Conservation (phyloP, 2,329 filamentous ascomycete species). For the Gyromitra esculenta region DNA sequence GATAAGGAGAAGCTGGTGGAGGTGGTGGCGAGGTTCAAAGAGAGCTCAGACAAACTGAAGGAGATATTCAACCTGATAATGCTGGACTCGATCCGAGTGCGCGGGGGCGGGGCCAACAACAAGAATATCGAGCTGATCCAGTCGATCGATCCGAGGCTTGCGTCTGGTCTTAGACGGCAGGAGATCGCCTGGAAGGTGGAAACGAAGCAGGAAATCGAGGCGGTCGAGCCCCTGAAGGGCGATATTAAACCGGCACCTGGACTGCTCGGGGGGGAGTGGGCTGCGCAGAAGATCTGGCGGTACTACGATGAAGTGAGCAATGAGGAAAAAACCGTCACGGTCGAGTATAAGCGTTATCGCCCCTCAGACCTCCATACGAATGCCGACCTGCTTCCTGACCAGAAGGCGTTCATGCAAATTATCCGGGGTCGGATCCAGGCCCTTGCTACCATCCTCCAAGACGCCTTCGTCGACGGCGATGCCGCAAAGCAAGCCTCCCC, state of each 20-base stretch:
- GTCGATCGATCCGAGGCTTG: constrained; percentile 12
- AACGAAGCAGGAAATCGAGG: constrained; percentile 14
- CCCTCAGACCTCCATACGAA: constrained; percentile 12
- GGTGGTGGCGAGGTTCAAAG: constrained; percentile 58
- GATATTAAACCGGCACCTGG: not conserved
- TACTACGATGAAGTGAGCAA: not conserved
- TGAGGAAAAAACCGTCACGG: constrained; percentile 4
- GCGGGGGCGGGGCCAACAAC: not conserved
- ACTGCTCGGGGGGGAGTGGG: not conserved
- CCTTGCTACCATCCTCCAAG: constrained; percentile 25
- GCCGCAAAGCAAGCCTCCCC: not conserved
- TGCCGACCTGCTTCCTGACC: constrained; percentile 22
- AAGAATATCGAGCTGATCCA: constrained; percentile 23
- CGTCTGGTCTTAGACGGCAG: constrained; percentile 22
- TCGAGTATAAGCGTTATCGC: constrained; percentile 29
- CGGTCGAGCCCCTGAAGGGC: constrained; percentile 8
- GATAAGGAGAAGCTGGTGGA: constrained; percentile 58
- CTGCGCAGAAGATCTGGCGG: constrained; percentile 3
- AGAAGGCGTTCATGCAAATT: constrained; percentile 19
- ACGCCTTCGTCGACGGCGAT: not conserved
- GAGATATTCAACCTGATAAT: constrained; percentile 52
- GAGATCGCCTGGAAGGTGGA: constrained; percentile 32
- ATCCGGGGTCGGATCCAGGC: constrained; percentile 20
- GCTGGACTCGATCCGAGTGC: constrained; percentile 17
- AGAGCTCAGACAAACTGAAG: constrained; percentile 57